Percentiles rank a stretch among this genome's conserved stretches.
These are phyloP conservation scores for Isatis tinctoria DNA, from an alignment of 345 rosid genomes.

Conservation along the genomic window DNA sequence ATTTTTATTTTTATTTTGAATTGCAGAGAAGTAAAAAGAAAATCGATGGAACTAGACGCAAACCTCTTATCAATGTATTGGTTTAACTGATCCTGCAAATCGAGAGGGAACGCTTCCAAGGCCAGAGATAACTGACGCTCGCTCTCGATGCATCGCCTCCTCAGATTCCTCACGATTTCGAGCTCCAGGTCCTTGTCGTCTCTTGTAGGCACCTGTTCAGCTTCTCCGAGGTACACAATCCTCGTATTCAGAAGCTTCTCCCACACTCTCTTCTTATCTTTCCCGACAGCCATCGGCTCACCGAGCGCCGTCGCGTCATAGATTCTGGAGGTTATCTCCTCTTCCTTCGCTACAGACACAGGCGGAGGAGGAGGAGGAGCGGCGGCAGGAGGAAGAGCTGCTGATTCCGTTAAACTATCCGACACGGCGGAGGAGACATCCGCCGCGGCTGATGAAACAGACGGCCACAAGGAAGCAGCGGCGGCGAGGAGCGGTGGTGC, in stretches of 20 bases:
- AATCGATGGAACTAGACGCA: not conserved
- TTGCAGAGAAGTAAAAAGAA: not conserved
- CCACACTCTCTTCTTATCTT: constrained; percentile 77
- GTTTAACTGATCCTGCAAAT: constrained; percentile 60
- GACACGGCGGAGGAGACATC: not conserved
- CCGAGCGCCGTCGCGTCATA: constrained; percentile 87
- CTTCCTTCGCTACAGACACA: constrained; percentile 32
- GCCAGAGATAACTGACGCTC: constrained; percentile 62
- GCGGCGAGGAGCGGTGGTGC: constrained; percentile 29
- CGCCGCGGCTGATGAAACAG: constrained; percentile 10
- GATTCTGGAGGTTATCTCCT: constrained; percentile 49
- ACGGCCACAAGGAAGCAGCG: constrained; percentile 14
- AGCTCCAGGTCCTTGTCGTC: constrained; percentile 83
- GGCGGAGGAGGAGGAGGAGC: constrained; percentile 4
- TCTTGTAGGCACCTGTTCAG: constrained; percentile 78
- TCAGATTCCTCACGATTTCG: constrained; percentile 60
- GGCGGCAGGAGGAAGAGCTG: not conserved
- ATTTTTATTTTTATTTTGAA: no score
- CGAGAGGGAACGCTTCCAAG: constrained; percentile 71
- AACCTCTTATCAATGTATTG: constrained; percentile 64
- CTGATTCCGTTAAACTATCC: constrained; percentile 5
- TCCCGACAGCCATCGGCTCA: constrained; percentile 88
- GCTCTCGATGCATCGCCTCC: constrained; percentile 50
- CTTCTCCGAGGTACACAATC: constrained; percentile 81
- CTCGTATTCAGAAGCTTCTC: constrained; percentile 80